Evolutionary conservation across 176 grass and related monocot genomes (phyloP).

Genomic region (Canna indica): DNA sequence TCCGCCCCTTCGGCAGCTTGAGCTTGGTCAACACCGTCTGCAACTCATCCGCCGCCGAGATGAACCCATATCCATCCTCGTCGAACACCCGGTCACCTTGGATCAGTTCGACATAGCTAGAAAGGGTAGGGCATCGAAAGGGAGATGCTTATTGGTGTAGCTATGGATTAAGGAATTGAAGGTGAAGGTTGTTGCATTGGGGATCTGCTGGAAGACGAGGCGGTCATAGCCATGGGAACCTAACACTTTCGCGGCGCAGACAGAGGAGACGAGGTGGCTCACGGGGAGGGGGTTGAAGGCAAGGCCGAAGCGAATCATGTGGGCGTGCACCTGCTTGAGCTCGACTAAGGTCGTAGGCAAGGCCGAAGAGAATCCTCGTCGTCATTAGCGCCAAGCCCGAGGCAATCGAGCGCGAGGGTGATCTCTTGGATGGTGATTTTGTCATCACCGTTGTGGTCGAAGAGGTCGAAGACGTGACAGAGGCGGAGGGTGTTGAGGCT

Average conservation of each 20-base stretch:
- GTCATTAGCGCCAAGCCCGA: no score
- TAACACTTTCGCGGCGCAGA: background rate
- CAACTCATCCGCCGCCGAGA: no score
- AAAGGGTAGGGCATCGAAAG: conserved; percentile 6
- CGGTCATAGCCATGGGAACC: background rate
- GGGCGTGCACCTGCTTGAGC: conserved; percentile 16
- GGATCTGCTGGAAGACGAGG: conserved; percentile 8
- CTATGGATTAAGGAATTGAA: conserved; percentile 13
- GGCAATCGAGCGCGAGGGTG: no score
- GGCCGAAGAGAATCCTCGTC: no score
- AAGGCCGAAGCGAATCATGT: conserved; percentile 11
- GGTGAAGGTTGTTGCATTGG: conserved; percentile 14
- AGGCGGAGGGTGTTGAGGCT: no score
- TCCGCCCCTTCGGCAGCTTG: no score
- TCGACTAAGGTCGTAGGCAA: background rate
- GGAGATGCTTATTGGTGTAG: conserved; percentile 10
- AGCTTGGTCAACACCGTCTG: no score
- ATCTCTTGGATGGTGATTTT: no score
- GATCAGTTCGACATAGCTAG: background rate
- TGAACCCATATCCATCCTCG: no score
- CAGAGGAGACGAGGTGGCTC: conserved; percentile 3
- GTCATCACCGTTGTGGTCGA: no score
- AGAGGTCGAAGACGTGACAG: no score
- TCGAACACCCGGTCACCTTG: no score
- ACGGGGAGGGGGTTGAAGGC: background rate